phyloP scores from a whole-genome alignment of 805 yeast genomes.

The Dipodascopsis uninucleata region DNA sequence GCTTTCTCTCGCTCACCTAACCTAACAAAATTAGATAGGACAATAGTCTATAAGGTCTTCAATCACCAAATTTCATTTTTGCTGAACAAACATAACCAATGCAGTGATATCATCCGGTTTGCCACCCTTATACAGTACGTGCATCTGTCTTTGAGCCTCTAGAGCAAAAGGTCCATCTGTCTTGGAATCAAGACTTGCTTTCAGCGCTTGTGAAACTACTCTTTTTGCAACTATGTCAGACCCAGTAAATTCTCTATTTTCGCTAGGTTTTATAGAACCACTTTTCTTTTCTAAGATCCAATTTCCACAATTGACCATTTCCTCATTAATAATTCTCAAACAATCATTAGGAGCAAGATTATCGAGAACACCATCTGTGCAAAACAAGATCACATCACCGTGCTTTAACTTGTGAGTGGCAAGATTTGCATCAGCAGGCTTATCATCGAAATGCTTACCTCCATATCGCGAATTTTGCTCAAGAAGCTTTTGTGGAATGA shows the following conservation, averaged over 20 bases:
- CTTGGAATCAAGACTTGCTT: slow-evolving; percentile 64
- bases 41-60: no score
- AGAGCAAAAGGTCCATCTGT: slow-evolving; percentile 85
- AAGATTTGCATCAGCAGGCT: slow-evolving; percentile 65
- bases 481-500: slow-evolving; percentile 59
- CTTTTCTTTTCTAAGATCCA: slow-evolving; percentile 32
- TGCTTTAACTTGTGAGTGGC: slow-evolving; percentile 61
- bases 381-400: slow-evolving; percentile 76
- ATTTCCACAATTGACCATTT: slow-evolving; percentile 37
- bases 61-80: no score
- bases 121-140: slow-evolving; percentile 77
- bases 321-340: slow-evolving; percentile 61
- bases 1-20: slow-evolving; percentile 1
- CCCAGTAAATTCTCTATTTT: slow-evolving; percentile 30
- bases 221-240: slow-evolving; percentile 48
- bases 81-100: slow-evolving; percentile 60
- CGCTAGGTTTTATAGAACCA: slow-evolving; percentile 14
- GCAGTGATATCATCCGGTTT: slow-evolving; percentile 93
- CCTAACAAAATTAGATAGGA: no score
- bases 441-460: slow-evolving; percentile 62
- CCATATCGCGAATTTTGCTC: slow-evolving; percentile 21
- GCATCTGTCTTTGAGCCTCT: slow-evolving; percentile 61
- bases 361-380: slow-evolving; percentile 93
- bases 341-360: slow-evolving; percentile 73
- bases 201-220: slow-evolving; percentile 64